Conservation (phyloP, 1,139 yeast species). For the Ashbya aceris region DNA sequence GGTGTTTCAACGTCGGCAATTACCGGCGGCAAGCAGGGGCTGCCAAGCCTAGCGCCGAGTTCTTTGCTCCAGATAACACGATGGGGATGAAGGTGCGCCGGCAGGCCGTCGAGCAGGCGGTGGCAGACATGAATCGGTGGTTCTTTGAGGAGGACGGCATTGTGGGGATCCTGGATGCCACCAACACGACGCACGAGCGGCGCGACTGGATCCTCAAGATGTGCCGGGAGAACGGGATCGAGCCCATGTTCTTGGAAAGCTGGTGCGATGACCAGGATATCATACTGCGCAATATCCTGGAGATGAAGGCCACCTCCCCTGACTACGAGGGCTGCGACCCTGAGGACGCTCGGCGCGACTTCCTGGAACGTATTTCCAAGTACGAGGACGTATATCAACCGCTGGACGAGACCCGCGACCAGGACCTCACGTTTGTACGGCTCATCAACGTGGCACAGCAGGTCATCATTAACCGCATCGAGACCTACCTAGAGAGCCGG, state of each 20-base stretch:
- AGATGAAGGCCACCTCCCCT: constrained; percentile 81
- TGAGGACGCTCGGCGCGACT: constrained; percentile 64
- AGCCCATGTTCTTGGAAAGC: constrained; percentile 87
- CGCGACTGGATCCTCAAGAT: constrained; percentile 56
- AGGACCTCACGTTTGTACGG: constrained; percentile 72
- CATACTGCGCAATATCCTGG: constrained; percentile 68
- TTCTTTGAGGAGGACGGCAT: constrained; percentile 70
- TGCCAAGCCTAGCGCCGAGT: constrained; percentile 60
- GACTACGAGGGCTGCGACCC: constrained; percentile 70
- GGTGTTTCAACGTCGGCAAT: constrained; percentile 82
- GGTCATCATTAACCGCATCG: constrained; percentile 78
- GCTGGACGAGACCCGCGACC: constrained; percentile 46
- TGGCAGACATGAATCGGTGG: constrained; percentile 84
- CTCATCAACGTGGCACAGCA: constrained; percentile 81
- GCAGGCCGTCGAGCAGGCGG: constrained; percentile 64
- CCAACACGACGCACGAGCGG: constrained; percentile 65
- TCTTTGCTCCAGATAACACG: constrained; percentile 59
- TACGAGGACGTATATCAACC: constrained; percentile 74
- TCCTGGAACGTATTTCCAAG: constrained; percentile 59
- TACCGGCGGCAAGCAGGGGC: constrained; percentile 59
- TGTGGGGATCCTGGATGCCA: constrained; percentile 89
- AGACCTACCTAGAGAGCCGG: constrained; percentile 81
- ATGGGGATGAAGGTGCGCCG: constrained; percentile 55
- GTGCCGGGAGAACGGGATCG: constrained; percentile 59
- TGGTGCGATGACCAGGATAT: constrained; percentile 80